Evolutionary conservation across 768 basidiomycete genomes (phyloP), one percentile per base, ranked within the genome.

Genomic region (Psilocybe sp.): DNA sequence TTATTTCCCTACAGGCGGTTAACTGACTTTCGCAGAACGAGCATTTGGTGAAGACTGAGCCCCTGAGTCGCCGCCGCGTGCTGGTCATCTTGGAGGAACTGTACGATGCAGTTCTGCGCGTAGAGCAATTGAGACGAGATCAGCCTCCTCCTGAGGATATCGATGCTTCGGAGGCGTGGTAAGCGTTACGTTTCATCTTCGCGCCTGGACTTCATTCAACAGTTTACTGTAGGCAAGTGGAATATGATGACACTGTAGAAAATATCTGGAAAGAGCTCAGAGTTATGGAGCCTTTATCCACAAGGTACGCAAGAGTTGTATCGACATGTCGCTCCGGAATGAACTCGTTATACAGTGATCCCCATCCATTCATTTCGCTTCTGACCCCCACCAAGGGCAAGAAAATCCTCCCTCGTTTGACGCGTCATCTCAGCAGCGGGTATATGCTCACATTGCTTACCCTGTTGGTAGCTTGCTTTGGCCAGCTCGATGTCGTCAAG

Each of bases 331-430:
- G 42, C 14, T 42, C 5, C 18, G 40, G 5, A 48, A 23, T 23
- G 40, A 40, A n/a, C 34, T 18, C 36, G 42, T 45, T 43, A 8
- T 5, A 1, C 57, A 95, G 95, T 64, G 79, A 89, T 54, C 96
- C 96, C 2, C 97, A 99, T 71, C 97, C 97, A 2, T 98, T 99
- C 72, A 85, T 99, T 57, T 93, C 95, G 2, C 77, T 99, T 32
- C 78, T 99, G 42, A 79, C 78, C 15, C 86, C 91, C 4, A 80
- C 81, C 58, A 99, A 99, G 69, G 97, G 97, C 49, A 98, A 98
- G 73, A 86, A 85, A 53, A 78, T 99, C 19, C 76, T 99, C 11
- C 89, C 93, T 3, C 85, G 97, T 40, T 80, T 94, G 12, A 85
- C 92, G 9, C 86, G 95, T 15, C 88, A 93, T 58, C 79, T 98